phyloP scores from a whole-genome alignment of 495 filamentous ascomycete species.

The Penicillium subrubescens region DNA sequence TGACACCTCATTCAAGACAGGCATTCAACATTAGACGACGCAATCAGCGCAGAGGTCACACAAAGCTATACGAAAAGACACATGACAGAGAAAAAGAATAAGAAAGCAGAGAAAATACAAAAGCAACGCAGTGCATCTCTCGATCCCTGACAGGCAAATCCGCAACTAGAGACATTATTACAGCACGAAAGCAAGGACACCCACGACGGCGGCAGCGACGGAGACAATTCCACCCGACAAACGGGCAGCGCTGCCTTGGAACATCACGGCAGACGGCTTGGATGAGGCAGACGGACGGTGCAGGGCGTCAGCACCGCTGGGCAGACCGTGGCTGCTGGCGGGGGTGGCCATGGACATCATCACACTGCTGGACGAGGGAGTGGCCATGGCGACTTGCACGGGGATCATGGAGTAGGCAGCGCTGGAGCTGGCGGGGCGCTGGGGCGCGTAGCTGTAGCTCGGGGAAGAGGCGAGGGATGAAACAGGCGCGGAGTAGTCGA shows the following conservation, averaged over 20 bases:
- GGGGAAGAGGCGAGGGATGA: conserved; percentile 7
- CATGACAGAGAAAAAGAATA: conserved; percentile 1
- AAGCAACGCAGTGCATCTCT: neutral
- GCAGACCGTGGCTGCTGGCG: conserved; percentile 9
- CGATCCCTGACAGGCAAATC: conserved; percentile 1
- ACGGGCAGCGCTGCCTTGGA: conserved; percentile 31
- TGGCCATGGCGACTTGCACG: conserved; percentile 33
- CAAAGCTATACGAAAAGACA: conserved; percentile 13
- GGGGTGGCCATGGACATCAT: conserved; percentile 15
- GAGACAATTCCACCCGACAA: conserved; percentile 34
- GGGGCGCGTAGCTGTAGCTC: conserved; percentile 17
- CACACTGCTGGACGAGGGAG: conserved; percentile 12
- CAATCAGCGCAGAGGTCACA: conserved; percentile 10
- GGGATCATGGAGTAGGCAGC: conserved; percentile 32
- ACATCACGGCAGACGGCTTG: conserved; percentile 24
- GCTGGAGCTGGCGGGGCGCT: conserved; percentile 14
- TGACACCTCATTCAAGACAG: conserved; percentile 11
- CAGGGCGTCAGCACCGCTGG: conserved; percentile 18
- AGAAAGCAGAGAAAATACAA: conserved; percentile 4
- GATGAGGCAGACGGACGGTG: conserved; percentile 19
- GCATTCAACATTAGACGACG: conserved; percentile 19
- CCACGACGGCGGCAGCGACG: conserved; percentile 30
- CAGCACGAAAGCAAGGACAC: conserved; percentile 37
- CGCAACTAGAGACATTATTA: conserved; percentile 16
- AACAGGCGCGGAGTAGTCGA: conserved; percentile 8